These are phyloP conservation scores for Dendrobium chrysotoxum DNA, from an alignment of 106 monocot genomes.

Conservation along the genomic window DNA sequence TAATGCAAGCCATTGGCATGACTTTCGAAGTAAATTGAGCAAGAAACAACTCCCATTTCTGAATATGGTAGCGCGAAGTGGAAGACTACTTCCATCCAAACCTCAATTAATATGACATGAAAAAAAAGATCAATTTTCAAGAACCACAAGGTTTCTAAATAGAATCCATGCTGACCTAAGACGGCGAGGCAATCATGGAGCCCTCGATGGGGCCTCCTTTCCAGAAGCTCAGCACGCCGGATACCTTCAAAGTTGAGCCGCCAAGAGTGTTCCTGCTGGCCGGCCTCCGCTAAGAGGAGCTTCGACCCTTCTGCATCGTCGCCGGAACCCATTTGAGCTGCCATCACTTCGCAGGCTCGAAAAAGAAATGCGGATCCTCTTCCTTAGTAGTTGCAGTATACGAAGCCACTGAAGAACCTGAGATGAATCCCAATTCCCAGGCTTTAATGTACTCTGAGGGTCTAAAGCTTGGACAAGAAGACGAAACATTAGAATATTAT, in stretches of 20 bases:
- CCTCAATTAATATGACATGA: neutral
- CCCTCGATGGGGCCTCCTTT: constrained; percentile 34
- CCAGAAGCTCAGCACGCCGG: constrained; percentile 24
- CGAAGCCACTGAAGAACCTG: no score
- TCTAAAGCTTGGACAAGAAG: no score
- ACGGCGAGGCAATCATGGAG: constrained; percentile 67
- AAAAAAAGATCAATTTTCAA: neutral
- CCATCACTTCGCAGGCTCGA: neutral
- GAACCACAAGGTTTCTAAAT: neutral
- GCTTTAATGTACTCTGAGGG: no score
- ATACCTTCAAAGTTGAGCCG: constrained; percentile 62
- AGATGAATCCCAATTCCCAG: no score
- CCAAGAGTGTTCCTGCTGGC: constrained; percentile 45
- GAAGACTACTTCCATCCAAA: no score
- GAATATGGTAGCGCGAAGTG: no score
- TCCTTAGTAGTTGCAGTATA: neutral
- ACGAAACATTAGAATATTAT: no score
- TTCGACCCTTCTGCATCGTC: constrained; percentile 33
- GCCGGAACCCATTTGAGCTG: constrained; percentile 7
- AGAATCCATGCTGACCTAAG: constrained; percentile 19
- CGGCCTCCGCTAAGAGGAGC: constrained; percentile 34
- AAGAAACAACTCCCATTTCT: no score
- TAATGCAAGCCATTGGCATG: no score
- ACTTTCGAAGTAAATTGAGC: no score
- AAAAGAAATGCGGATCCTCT: neutral